These are phyloP conservation scores for Globisporangium middletonii DNA, from an alignment of 352 stramenopile genomes.

Conservation along the genomic window DNA sequence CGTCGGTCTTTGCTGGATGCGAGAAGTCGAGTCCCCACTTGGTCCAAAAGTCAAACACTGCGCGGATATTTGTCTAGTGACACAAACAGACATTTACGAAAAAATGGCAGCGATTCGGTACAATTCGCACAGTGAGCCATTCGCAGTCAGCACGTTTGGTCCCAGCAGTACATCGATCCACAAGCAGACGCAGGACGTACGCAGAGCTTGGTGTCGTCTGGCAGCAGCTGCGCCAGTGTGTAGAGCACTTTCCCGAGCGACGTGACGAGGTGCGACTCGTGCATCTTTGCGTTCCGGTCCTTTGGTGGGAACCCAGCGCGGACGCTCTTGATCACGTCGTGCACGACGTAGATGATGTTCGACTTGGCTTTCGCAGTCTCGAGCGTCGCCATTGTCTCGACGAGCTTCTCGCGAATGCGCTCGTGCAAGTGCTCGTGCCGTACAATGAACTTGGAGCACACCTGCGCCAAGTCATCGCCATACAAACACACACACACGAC, in stretches of 20 bases:
- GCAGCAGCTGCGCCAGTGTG: slow-evolving; percentile 51
- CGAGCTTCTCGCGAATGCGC: slow-evolving; percentile 63
- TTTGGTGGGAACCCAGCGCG: slow-evolving; percentile 62
- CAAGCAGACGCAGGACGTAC: slow-evolving; percentile 32
- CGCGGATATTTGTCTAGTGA: slow-evolving; percentile 56
- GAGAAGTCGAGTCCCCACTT: slow-evolving; percentile 77
- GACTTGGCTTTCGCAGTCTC: slow-evolving; percentile 58
- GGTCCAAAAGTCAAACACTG: slow-evolving; percentile 77
- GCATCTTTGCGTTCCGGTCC: slow-evolving; percentile 75
- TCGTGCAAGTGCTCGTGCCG: slow-evolving; percentile 69
- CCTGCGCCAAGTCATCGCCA: slow-evolving; percentile 21
- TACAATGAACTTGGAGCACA: slow-evolving; percentile 82
- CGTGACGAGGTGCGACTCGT: slow-evolving; percentile 49
- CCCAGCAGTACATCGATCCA: not conserved
- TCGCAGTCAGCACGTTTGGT: slow-evolving; percentile 1
- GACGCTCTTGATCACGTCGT: slow-evolving; percentile 77
- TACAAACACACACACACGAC: slow-evolving; percentile 4
- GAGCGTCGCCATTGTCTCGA: slow-evolving; percentile 56
- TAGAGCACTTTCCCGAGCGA: slow-evolving; percentile 70
- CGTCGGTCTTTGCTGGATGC: slow-evolving; percentile 17
- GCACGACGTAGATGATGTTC: slow-evolving; percentile 79
- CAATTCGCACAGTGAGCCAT: not conserved
- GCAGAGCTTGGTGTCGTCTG: slow-evolving; percentile 49
- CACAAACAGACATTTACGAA: not conserved
- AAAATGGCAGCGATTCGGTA: no score